Evolutionary conservation across 2,329 filamentous ascomycete species (phyloP), one percentile per base, ranked within the genome.

Genomic region (Talaromyces sp.): DNA sequence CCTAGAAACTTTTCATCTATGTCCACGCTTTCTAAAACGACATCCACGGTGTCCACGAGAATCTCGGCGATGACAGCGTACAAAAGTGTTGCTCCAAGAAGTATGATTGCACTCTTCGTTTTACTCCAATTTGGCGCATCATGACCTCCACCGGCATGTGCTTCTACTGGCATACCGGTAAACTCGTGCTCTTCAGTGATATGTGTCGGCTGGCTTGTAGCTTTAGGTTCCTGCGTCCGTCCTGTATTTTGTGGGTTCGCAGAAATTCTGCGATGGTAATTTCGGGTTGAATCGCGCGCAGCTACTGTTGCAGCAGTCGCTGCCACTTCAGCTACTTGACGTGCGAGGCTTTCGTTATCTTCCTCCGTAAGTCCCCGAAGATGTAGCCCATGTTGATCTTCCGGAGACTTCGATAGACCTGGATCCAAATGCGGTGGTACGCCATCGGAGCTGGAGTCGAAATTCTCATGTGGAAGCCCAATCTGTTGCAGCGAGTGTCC

Each of bases 101-200:
- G 83, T 66, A 99, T 94, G 56, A 97, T 83, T 2, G 92, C 86
- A 82, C 92, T 97, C 85, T 98, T 98, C 62, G 85, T 86, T 67
- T 93, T 89, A 72, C 94, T 92, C 95, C 95, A 99, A 76, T 99
- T 99, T 4, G 95, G 95, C n/a, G 95, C 95, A 77, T 99, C 95
- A 72, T 99, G 96, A 0, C 94, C 93, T 54, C 91, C 91, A 61
- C 80, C 80, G 47, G 75, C 73, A 61, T 82, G 78, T 52, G 83
- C 80, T 41, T 77, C 75, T 17, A 70, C 64, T 56, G 71, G 66
- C 60, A 78, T 69, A 31, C 75, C 80, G 19, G 75, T 73, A 37
- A 85, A 83, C 45, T 87, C 86, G 41, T 79, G 75, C 13, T 83
- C 82, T 7, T 80, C 79, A 3, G 72, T 69, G 49, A 79, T 71